Evolutionary conservation across 2,329 filamentous ascomycete species (phyloP).

Genomic region (Stagonosporopsis vannaccii): DNA sequence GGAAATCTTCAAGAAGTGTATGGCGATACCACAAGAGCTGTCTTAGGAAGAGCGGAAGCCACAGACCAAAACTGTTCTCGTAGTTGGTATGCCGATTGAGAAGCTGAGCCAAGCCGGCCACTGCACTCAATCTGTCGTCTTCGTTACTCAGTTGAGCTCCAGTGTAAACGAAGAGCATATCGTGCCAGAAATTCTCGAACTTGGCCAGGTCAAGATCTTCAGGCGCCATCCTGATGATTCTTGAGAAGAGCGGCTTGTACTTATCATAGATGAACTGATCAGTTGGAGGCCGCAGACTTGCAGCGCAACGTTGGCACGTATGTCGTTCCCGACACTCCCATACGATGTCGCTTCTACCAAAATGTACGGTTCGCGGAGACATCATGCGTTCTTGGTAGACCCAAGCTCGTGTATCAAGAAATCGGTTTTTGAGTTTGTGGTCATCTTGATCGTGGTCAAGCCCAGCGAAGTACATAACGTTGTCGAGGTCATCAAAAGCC

Average conservation of each 20-base stretch:
- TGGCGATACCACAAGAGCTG: not conserved
- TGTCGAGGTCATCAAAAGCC: not conserved
- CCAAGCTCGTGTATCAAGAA: not conserved
- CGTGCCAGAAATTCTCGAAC: not conserved
- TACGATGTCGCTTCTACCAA: not conserved
- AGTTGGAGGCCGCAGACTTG: not conserved
- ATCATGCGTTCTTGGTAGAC: not conserved
- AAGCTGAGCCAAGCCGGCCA: not conserved
- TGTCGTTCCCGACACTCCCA: slow-evolving; percentile 1
- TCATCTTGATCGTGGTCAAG: not conserved
- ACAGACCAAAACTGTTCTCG: not conserved
- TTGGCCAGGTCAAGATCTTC: not conserved
- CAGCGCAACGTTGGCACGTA: not conserved
- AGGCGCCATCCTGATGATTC: not conserved
- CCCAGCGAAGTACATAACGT: not conserved
- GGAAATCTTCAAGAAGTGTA: not conserved
- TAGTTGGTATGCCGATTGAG: not conserved
- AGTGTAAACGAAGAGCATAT: not conserved
- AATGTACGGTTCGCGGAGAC: not conserved
- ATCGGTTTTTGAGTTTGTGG: not conserved
- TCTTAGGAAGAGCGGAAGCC: not conserved
- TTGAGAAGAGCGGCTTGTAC: not conserved
- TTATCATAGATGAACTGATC: too few species aligned
- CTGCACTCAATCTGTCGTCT: not conserved
- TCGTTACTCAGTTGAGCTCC: not conserved